Evolutionary conservation across 768 basidiomycete species (phyloP).

Genomic region (Leccinum aurantiacum): DNA sequence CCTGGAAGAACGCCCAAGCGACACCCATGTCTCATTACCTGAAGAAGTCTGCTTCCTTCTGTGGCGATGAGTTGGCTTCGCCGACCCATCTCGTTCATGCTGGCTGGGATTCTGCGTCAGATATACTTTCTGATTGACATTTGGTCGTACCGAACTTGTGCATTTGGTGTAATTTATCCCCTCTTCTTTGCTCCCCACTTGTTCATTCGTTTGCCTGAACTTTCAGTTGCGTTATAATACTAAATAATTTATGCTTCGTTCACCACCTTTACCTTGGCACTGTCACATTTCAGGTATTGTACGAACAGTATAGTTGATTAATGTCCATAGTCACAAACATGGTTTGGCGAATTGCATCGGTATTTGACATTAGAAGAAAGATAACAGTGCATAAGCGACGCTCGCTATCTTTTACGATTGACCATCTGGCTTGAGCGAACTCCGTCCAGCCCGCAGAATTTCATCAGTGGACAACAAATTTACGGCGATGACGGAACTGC

Average conservation of each 20-base stretch:
- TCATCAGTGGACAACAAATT: slow-evolving; percentile 96
- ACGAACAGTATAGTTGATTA: slow-evolving; percentile 31
- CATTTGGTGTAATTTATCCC: slow-evolving; percentile 28
- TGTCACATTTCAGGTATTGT: slow-evolving; percentile 21
- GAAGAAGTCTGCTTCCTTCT: slow-evolving; percentile 42
- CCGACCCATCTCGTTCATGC: slow-evolving; percentile 54
- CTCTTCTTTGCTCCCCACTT: slow-evolving; percentile 7
- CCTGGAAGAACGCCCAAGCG: slow-evolving; percentile 35
- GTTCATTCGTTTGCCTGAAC: slow-evolving; percentile 20
- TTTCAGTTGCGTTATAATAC: slow-evolving; percentile 17
- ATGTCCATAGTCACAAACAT: slow-evolving; percentile 30
- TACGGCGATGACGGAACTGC: slow-evolving; percentile 88
- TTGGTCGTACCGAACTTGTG: slow-evolving; percentile 9
- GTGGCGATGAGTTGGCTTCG: slow-evolving; percentile 38
- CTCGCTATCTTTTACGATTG: slow-evolving; percentile 41
- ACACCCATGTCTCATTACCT: slow-evolving; percentile 38
- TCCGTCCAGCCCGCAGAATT: slow-evolving; percentile 86
- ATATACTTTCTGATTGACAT: slow-evolving; percentile 36
- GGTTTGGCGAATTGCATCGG: slow-evolving; percentile 14
- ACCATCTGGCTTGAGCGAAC: slow-evolving; percentile 82
- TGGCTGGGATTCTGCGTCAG: slow-evolving; percentile 57
- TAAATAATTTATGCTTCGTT: slow-evolving; percentile 32
- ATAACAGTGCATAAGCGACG: slow-evolving; percentile 20
- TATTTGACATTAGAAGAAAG: slow-evolving; percentile 19
- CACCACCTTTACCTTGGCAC: slow-evolving; percentile 10